Base-by-base conservation (phyloP, 75 land plant species). In the Gnetum montanum region DNA sequence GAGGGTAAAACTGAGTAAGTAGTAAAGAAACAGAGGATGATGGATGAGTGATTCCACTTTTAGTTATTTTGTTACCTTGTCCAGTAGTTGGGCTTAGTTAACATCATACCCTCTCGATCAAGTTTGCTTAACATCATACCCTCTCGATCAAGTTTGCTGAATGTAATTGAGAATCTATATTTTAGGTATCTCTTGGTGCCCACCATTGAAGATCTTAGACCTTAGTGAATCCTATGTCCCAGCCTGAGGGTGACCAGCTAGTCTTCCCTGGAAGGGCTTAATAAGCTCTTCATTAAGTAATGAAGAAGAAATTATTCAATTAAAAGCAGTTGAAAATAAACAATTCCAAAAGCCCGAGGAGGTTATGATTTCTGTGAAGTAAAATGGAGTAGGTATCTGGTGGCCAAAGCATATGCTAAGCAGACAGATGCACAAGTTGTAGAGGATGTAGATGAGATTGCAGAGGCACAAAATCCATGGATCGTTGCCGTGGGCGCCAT, bases 321-420 rank as follows among this genome's bases (percentile, higher is more conserved):
- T 13, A 40, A 2, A 40, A 0, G 13, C 16, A 2, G 43, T 40
- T 40, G 43, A 13, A 13, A 0, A 40, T 40, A 40, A 4, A 40
- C 3, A 40, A 40, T 13, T 40, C 2, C n/a, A 6, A 12, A 2
- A 13, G 13, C n/a, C 16, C 13, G 13, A 6, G n/a, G n/a, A 13
- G n/a, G 43, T 13, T 2, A 40, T 40, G 16, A 40, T 13, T 13
- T 13, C 0, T 13, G 15, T 13, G n/a, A 10, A 1, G 15, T 10
- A 19, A 12, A 26, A 49, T 26, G 15, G 13, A 4, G 26, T 28
- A 4, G 8, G 16, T 58, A 84, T 89, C 97, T 92, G 94, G 50
- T 92, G 97, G 1, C 97, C 97, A 49, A 91, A 91, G 70, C 94
- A 91, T 41, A 91, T 65, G 43, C 97, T 85, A 12, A 91, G 85